Conservation (phyloP, 805 yeast species). For the Candida hispaniensis region DNA sequence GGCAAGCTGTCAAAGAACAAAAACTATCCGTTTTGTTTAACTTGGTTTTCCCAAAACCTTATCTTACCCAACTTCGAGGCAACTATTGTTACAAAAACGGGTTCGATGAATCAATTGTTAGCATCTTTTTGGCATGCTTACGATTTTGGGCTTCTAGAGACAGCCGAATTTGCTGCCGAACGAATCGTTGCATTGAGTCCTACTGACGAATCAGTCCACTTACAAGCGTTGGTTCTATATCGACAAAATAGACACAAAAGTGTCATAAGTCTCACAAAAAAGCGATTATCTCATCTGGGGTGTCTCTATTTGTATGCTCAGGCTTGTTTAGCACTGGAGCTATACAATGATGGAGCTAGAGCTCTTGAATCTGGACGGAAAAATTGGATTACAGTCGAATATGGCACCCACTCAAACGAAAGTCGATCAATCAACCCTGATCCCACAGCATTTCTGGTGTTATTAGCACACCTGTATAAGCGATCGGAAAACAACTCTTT, state of each 20-base stretch:
- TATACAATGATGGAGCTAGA: constrained; percentile 49
- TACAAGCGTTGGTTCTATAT: constrained; percentile 57
- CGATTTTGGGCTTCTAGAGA: constrained; percentile 54
- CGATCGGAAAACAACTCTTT: constrained; percentile 50
- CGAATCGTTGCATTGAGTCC: constrained; percentile 55
- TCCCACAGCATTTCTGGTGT: constrained; percentile 51
- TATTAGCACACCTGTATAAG: constrained; percentile 59
- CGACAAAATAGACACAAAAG: constrained; percentile 50
- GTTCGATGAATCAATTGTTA: constrained; percentile 14
- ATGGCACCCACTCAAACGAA: constrained; percentile 14
- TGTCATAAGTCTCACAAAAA: constrained; percentile 42
- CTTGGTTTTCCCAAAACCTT: too few species aligned
- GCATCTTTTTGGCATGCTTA: constrained; percentile 47
- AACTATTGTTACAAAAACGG: too few species aligned
- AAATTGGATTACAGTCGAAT: constrained; percentile 8
- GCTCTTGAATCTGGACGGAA: constrained; percentile 15
- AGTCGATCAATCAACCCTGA: constrained; percentile 41
- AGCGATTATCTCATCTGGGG: constrained; percentile 49
- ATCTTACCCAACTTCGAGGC: too few species aligned
- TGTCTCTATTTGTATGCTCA: constrained; percentile 67
- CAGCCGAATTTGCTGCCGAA: constrained; percentile 84
- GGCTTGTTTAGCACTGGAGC: constrained; percentile 47
- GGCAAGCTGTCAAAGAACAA: too few species aligned
- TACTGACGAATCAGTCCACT: constrained; percentile 46
- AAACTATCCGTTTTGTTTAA: too few species aligned